phyloP scores from a whole-genome alignment of 495 filamentous ascomycete species.

The Penicillium crystallinum region DNA sequence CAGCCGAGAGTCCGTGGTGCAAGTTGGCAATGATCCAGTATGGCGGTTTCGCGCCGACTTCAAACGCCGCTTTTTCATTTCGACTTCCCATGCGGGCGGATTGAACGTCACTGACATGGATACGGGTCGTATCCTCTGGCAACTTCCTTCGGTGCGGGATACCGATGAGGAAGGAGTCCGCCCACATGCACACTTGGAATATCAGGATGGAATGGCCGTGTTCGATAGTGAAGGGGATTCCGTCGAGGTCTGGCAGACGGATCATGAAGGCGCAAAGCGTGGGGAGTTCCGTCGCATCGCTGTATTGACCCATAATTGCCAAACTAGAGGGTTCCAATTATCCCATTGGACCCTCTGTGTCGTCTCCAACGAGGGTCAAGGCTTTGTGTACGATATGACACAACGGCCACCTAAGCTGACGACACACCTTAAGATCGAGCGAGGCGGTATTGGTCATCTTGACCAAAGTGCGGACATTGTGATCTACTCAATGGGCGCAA shows the following conservation, averaged over 20 bases:
- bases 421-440: slow-evolving; percentile 28
- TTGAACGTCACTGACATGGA: slow-evolving; percentile 40
- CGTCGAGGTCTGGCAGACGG: slow-evolving; percentile 36
- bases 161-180: slow-evolving; percentile 25
- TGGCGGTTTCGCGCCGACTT: slow-evolving; percentile 39
- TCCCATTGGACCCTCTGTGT: slow-evolving; percentile 38
- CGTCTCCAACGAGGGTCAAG: slow-evolving; percentile 34
- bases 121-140: slow-evolving; percentile 30
- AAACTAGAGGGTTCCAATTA: slow-evolving; percentile 38
- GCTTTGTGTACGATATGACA: slow-evolving; percentile 40
- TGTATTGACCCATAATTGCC: slow-evolving; percentile 31
- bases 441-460: slow-evolving; percentile 32
- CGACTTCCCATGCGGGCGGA: slow-evolving; percentile 35
- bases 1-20: slow-evolving; percentile 30
- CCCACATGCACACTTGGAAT: slow-evolving; percentile 36
- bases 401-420: slow-evolving; percentile 29
- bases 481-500: slow-evolving; percentile 36
- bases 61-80: slow-evolving; percentile 36
- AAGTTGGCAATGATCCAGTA: slow-evolving; percentile 35
- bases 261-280: slow-evolving; percentile 23
- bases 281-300: slow-evolving; percentile 38
- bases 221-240: slow-evolving; percentile 39
- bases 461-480: slow-evolving; percentile 35
- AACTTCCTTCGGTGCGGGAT: slow-evolving; percentile 31
- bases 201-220: slow-evolving; percentile 39